Percentiles rank a stretch among this genome's conserved stretches.
Conservation (phyloP, 495 filamentous ascomycete species). For the Thermothielavioides terrestris region DNA sequence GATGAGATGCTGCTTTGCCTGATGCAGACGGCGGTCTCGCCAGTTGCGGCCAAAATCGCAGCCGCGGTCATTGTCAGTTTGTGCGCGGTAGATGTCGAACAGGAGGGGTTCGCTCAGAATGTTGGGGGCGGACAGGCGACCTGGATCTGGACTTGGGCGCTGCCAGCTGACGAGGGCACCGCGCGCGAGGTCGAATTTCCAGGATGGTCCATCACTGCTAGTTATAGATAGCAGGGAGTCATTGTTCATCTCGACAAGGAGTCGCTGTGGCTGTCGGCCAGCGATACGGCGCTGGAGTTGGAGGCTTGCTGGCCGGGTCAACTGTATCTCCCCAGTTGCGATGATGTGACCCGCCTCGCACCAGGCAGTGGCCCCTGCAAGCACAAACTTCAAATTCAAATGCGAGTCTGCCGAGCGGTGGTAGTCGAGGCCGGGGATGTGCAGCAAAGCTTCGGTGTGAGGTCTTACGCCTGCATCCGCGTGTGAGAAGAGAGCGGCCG, state of each 20-base stretch:
- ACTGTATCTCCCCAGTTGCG: constrained; percentile 44
- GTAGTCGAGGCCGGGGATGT: constrained; percentile 17
- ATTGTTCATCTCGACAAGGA: neutral
- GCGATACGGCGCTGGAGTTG: neutral
- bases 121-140: constrained; percentile 15
- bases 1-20: constrained; percentile 37
- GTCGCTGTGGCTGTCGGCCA: neutral
- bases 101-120: constrained; percentile 37
- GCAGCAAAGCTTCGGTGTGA: constrained; percentile 26
- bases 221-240: constrained; percentile 23
- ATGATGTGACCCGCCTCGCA: constrained; percentile 38
- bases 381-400: constrained; percentile 39
- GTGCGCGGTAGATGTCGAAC: constrained; percentile 44
- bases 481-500: neutral
- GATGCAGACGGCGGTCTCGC: constrained; percentile 31
- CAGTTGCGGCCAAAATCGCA: constrained; percentile 38
- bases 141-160: constrained; percentile 2
- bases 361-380: constrained; percentile 36
- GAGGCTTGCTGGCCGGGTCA: constrained; percentile 19
- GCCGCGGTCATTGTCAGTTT: constrained; percentile 58
- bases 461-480: constrained; percentile 28
- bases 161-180: constrained; percentile 35
- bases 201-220: constrained; percentile 20
- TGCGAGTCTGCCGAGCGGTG: constrained; percentile 26
- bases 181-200: constrained; percentile 35